Evolutionary conservation across 805 yeast genomes (phyloP).

Genomic region (Metschnikowia santaceciliae): DNA sequence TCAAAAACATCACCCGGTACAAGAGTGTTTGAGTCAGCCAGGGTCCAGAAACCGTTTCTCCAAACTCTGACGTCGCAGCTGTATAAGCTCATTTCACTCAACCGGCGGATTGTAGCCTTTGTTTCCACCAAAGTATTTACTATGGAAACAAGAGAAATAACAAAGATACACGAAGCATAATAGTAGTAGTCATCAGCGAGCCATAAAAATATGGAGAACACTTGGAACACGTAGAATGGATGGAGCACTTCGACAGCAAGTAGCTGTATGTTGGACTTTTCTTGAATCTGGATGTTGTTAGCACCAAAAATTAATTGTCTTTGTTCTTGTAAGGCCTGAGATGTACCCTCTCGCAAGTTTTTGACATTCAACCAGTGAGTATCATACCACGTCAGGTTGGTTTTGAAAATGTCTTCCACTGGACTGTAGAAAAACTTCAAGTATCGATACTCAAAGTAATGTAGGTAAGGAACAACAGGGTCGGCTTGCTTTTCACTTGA

Average conservation of each 20-base stretch:
- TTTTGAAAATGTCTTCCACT: constrained; percentile 75
- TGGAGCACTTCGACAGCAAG: constrained; percentile 85
- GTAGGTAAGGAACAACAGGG: constrained; percentile 66
- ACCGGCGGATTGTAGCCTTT: constrained; percentile 62
- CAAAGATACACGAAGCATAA: constrained; percentile 87
- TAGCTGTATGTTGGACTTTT: constrained; percentile 61
- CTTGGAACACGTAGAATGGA: constrained; percentile 93
- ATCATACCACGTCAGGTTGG: constrained; percentile 87
- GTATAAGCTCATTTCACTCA: constrained; percentile 69
- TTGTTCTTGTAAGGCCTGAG: constrained; percentile 64
- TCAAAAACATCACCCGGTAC: constrained; percentile 97
- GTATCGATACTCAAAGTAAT: constrained; percentile 77
- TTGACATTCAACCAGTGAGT: constrained; percentile 64
- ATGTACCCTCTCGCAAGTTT: constrained; percentile 61
- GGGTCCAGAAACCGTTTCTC: constrained; percentile 92
- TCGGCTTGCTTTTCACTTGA: constrained; percentile 36
- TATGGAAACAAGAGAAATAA: constrained; percentile 80
- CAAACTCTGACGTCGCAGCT: constrained; percentile 83
- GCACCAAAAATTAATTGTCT: constrained; percentile 71
- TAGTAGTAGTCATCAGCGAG: constrained; percentile 87
- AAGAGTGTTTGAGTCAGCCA: constrained; percentile 65
- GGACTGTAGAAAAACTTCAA: constrained; percentile 82
- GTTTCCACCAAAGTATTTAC: constrained; percentile 84
- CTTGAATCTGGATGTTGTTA: constrained; percentile 71
- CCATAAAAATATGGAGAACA: constrained; percentile 90